phyloP scores from a whole-genome alignment of 75 land plant species.

The Cunninghamia lanceolata region DNA sequence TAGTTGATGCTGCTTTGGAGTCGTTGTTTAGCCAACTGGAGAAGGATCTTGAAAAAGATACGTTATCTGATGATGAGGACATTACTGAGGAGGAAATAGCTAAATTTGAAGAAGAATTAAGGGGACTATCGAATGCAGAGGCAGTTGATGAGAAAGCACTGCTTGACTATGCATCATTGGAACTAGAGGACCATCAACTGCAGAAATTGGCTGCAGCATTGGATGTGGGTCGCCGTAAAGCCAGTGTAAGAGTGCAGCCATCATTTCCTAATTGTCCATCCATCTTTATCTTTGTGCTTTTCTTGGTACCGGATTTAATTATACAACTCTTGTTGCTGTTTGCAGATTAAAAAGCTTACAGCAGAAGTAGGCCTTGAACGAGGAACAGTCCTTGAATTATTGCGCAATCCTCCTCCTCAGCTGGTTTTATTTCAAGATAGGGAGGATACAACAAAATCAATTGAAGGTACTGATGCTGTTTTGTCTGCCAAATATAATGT shows the following conservation, averaged over 20 bases:
- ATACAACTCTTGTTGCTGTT: not conserved
- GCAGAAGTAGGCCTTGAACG: conserved; percentile 85
- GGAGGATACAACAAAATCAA: conserved; percentile 22
- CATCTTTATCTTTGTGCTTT: not conserved
- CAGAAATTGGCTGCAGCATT: conserved; percentile 66
- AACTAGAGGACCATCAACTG: conserved; percentile 82
- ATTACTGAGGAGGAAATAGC: conserved; percentile 66
- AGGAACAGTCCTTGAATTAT: conserved; percentile 67
- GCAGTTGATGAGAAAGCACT: conserved; percentile 44
- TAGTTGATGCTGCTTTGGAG: conserved; percentile 80
- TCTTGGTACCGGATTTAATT: not conserved
- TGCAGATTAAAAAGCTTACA: conserved; percentile 75
- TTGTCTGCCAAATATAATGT: not conserved
- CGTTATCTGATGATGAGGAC: conserved; percentile 23
- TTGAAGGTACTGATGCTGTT: conserved; percentile 38
- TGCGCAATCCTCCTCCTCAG: conserved; percentile 84
- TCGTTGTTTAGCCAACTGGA: conserved; percentile 72
- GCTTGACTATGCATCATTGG: conserved; percentile 31
- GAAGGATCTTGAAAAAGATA: conserved; percentile 70
- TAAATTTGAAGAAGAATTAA: conserved; percentile 61
- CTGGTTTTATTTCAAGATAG: conserved; percentile 36
- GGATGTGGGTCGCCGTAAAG: conserved; percentile 71
- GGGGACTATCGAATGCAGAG: conserved; percentile 40
- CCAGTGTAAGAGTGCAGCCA: conserved; percentile 47
- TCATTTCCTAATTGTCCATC: not conserved